Evolutionary conservation across 768 basidiomycete genomes (phyloP), one percentile per base, ranked within the genome.

Genomic region (Mycena crocata): DNA sequence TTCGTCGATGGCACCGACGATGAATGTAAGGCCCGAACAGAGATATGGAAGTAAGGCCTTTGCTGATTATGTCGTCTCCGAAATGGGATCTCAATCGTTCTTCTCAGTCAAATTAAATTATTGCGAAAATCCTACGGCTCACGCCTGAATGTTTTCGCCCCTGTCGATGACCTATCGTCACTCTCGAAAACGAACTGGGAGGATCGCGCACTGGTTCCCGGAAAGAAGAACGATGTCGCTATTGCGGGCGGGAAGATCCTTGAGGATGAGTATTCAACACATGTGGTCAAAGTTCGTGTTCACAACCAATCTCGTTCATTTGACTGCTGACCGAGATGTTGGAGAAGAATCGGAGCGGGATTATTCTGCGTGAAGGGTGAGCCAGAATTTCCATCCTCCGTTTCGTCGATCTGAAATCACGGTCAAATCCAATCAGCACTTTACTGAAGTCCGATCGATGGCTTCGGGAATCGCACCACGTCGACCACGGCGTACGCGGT

Each of bases 211-310:
- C 77, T 90, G 51, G 79, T 90, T 32, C 83, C 89, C 42, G 92
- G 90, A n/a, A 87, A 86, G 75, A 89, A 88, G 76, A 90, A 93
- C 67, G 90, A 91, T 71, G 86, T 90, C 14, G 90, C 87, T 35
- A 92, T 90, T 63, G 80, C 87, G 24, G 95, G 95, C 13, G 95
- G 94, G 0, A 93, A 92, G 74, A 88, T 98, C 46, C 82, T 96
- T 1, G 97, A 95, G 6, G 96, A 98, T 74, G 98, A 99, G 76
- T 99, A 95, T 82, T 95, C 94, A 3, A 93, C 94, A 44, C 94
- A 96, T 75, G 95, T 99, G 48, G 89, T 99, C 34, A 92, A 92
- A 85, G 94, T 93, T 63, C 31, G 83, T 48, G 58, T 24, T 28
- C 54, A 6, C 21, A n/a, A 40, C 3, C 37, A 30, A 13, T 54